These are phyloP conservation scores for Ailanthus altissimus DNA, from an alignment of 345 rosid species.

Conservation along the genomic window DNA sequence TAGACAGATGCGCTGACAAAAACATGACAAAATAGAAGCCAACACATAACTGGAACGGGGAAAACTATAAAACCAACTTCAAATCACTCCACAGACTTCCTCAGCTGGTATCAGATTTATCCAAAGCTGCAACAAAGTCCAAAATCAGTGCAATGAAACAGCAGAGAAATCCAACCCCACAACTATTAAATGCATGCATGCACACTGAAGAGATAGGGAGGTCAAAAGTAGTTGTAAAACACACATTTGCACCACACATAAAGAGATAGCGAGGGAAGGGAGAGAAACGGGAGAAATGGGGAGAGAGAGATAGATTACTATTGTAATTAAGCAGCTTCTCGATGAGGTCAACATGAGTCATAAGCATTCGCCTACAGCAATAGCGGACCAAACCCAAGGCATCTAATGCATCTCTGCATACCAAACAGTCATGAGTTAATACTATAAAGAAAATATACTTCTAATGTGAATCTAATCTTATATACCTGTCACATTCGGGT, in stretches of 20 bases:
- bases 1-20: neutral
- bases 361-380: conserved; percentile 97
- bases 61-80: conserved; percentile 1
- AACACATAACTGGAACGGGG: neutral
- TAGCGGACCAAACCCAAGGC: conserved; percentile 83
- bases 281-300: too few species aligned
- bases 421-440: conserved; percentile 8
- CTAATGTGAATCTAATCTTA: neutral
- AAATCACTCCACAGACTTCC: conserved; percentile 14
- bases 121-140: conserved; percentile 57
- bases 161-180: neutral
- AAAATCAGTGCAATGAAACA: neutral
- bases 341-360: conserved; percentile 98
- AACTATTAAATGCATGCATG: neutral
- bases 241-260: neutral
- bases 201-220: neutral
- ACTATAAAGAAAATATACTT: neutral
- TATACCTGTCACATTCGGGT: neutral
- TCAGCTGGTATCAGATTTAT: conserved; percentile 60
- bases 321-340: conserved; percentile 99
- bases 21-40: neutral
- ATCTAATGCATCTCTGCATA: conserved; percentile 93
- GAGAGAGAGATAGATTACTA: conserved; percentile 45
- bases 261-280: conserved; percentile 14
- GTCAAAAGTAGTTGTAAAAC: conserved; percentile 46